Percentiles rank a stretch among this genome's conserved stretches.
phyloP scores from a whole-genome alignment of 2,329 filamentous ascomycete genomes.

The Monascus ruber region DNA sequence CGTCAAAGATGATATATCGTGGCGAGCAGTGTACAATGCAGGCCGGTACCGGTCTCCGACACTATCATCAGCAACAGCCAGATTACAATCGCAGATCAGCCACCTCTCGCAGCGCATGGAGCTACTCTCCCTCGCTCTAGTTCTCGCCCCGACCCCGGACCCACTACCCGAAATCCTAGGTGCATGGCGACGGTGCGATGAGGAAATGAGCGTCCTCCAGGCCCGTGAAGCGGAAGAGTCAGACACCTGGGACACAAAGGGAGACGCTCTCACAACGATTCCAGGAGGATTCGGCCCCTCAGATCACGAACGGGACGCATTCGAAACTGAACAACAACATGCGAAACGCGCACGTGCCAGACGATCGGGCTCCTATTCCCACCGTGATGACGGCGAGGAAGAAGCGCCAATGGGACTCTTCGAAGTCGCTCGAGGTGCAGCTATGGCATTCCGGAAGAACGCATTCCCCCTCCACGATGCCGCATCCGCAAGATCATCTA shows the following conservation, averaged over 20 bases:
- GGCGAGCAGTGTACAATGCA: slow-evolving; percentile 53
- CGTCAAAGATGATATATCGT: slow-evolving; percentile 46
- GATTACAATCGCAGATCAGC: slow-evolving; percentile 36
- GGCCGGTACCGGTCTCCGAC: slow-evolving; percentile 40
- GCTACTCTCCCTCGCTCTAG: slow-evolving; percentile 49
- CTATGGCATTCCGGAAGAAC: slow-evolving; percentile 37
- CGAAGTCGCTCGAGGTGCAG: slow-evolving; percentile 41
- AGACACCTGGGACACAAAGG: slow-evolving; percentile 46
- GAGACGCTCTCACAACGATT: slow-evolving; percentile 31
- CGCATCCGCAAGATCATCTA: slow-evolving; percentile 4
- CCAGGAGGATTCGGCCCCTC: slow-evolving; percentile 35
- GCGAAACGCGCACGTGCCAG: slow-evolving; percentile 20
- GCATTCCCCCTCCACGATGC: slow-evolving; percentile 31
- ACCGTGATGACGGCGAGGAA: slow-evolving; percentile 15
- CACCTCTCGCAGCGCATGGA: slow-evolving; percentile 54
- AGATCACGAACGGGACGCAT: slow-evolving; percentile 33
- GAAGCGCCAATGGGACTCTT: slow-evolving; percentile 43
- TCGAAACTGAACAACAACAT: slow-evolving; percentile 32
- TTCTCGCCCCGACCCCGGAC: slow-evolving; percentile 46
- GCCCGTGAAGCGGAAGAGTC: slow-evolving; percentile 46
- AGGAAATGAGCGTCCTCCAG: slow-evolving; percentile 45
- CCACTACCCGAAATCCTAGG: slow-evolving; percentile 49
- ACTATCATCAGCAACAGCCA: slow-evolving; percentile 16
- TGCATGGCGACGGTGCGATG: slow-evolving; percentile 53
- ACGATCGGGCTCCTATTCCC: slow-evolving; percentile 11